Base-by-base conservation (phyloP, 1,139 yeast species). In the Pichia cactophila region DNA sequence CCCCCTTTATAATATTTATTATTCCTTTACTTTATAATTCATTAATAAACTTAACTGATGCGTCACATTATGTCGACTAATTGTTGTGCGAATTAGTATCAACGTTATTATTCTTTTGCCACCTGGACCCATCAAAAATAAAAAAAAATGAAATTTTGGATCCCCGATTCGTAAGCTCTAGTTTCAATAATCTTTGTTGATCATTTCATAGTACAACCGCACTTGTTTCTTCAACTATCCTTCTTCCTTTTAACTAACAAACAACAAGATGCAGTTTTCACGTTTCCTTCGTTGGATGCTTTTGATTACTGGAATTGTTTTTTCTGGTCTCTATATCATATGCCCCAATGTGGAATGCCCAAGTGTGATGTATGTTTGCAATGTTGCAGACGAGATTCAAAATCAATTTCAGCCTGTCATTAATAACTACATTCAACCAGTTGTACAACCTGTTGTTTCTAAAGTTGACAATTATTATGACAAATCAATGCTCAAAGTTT, bases 401-500 rank as follows among this genome's bases (percentile, higher is more conserved):
- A 23, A 23, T 4, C 16, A 35, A 16, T 20, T 35, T 8, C 20
- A 35, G 6, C 38, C 38, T 16, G 38, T 35, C 5, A 16, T 35
- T 14, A 3, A 11, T 14, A 14, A 31, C n/a, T 31, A 31, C 12
- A 5, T 31, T 14, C 20, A 35, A 8, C 38, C 38, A 35, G 38
- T 35, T 16, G 23, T 35, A 5, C 38, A 35, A 35, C 38, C 38
- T 16, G 41, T 38, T 4, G 12, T 38, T 20, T 17, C n/a, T 10
- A 23, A 20, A 12, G 28, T 38, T 7, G 41, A 38, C 23, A 2
- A 38, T 16, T 23, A 38, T n/a, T 38, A 38, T 38, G 28, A 38
- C 2, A 38, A 20, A 12, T 38, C 41, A 11, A 20, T 9, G 14
- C n/a, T 60, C n/a, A 57, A 58, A 46, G 57, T 58, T 3, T 43